Conservation (phyloP, 495 filamentous ascomycete species). For the Hypoxylon lenormandii region DNA sequence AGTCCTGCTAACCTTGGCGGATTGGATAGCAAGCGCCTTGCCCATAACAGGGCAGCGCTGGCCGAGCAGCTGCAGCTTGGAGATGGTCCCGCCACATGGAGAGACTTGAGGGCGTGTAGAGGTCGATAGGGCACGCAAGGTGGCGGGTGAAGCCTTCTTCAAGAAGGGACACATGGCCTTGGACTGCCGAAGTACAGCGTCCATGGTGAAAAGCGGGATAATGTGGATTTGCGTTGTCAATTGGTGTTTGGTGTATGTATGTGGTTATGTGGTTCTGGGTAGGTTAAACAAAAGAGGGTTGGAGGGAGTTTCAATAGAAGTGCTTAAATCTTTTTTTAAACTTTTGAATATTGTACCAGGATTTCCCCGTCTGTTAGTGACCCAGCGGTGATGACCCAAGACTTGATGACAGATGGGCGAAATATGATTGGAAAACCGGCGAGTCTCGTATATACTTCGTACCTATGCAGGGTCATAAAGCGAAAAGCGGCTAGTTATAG, state of each 20-base stretch:
- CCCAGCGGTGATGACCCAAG: not conserved
- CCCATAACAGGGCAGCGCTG: slow-evolving; percentile 98
- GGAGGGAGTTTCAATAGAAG: slow-evolving; percentile 15
- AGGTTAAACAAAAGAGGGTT: slow-evolving; percentile 7
- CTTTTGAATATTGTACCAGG: slow-evolving; percentile 2
- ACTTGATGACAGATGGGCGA: slow-evolving; percentile 43
- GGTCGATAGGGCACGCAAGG: slow-evolving; percentile 88
- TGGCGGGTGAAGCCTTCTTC: slow-evolving; percentile 88
- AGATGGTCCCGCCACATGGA: slow-evolving; percentile 90
- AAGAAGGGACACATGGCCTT: slow-evolving; percentile 96
- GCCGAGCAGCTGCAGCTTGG: slow-evolving; percentile 93
- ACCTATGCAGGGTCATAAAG: slow-evolving; percentile 18
- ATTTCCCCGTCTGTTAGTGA: slow-evolving; percentile 3
- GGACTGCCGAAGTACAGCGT: slow-evolving; percentile 91
- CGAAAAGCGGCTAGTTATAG: slow-evolving; percentile 10
- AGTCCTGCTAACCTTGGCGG: slow-evolving; percentile 61
- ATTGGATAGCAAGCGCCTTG: slow-evolving; percentile 92
- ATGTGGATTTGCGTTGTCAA: slow-evolving; percentile 16
- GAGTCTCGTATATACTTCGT: not conserved
- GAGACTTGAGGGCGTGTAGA: slow-evolving; percentile 75
- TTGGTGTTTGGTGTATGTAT: slow-evolving; percentile 3
- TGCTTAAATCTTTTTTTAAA: not conserved
- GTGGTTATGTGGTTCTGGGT: slow-evolving; percentile 15
- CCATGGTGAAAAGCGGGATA: slow-evolving; percentile 70
- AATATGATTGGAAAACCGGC: slow-evolving; percentile 39